phyloP scores from a whole-genome alignment of 108 stramenopile species.

The Skeletonema marinoi region DNA sequence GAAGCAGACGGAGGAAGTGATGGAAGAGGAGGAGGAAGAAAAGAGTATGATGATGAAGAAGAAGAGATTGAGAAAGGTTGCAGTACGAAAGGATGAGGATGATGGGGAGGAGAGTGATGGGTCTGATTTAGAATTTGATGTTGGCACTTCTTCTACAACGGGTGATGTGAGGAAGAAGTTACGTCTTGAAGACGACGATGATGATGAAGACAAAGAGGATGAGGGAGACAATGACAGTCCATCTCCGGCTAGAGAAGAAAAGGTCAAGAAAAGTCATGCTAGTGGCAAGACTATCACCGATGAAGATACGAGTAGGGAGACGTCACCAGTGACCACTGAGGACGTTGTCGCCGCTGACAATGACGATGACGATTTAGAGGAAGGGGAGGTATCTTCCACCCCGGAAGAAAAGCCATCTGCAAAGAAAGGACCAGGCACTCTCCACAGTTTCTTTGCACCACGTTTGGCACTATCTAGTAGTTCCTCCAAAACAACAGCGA shows the following conservation, averaged over 20 bases:
- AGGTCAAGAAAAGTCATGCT: neutral
- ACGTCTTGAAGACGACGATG: conserved; percentile 1
- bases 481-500: neutral
- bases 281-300: no score
- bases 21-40: conserved; percentile 6
- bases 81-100: conserved; percentile 1
- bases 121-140: conserved; percentile 5
- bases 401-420: conserved; percentile 1
- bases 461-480: neutral
- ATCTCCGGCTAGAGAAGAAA: neutral
- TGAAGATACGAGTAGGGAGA: neutral
- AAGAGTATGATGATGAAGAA: neutral
- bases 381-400: neutral
- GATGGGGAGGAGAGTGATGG: neutral
- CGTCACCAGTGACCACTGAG: neutral
- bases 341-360: neutral
- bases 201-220: neutral
- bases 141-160: neutral
- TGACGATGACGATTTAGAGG: neutral
- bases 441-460: conserved; percentile 14
- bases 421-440: neutral
- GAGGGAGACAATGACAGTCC: conserved; percentile 6
- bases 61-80: neutral
- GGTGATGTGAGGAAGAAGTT: neutral
- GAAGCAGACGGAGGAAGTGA: neutral